Evolutionary conservation across 1,284 basidiomycete species (phyloP).

Genomic region (Takashimella koratensis): DNA sequence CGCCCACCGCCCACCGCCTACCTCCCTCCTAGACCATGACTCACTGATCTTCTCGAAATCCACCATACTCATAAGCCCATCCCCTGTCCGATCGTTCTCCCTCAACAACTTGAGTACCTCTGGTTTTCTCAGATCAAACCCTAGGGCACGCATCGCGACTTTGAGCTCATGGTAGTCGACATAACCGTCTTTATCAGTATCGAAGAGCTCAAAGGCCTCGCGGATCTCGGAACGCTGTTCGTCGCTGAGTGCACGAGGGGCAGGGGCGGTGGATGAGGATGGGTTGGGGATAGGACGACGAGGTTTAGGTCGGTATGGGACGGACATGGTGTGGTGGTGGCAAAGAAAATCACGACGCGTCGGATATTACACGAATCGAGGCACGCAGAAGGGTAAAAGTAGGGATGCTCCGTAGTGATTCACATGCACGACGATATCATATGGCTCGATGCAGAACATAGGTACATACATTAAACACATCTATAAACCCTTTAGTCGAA

Average conservation of each 20-base stretch:
- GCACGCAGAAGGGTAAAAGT: too few relatives aligned
- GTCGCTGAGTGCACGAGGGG: constrained; percentile 73
- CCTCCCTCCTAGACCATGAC: constrained; percentile 48
- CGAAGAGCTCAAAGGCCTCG: constrained; percentile 98
- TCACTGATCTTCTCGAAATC: constrained; percentile 94
- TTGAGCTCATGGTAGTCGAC: constrained; percentile 98
- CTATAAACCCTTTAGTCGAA: constrained; percentile 59
- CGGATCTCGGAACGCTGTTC: constrained; percentile 97
- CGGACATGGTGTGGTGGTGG: not conserved
- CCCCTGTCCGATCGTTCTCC: constrained; percentile 84
- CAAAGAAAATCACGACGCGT: too few relatives aligned
- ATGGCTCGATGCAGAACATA: too few relatives aligned
- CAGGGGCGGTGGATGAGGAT: constrained; percentile 36
- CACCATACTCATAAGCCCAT: constrained; percentile 89
- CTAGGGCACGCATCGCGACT: constrained; percentile 95
- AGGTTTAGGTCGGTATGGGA: not conserved
- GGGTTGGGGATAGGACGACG: constrained; percentile 53
- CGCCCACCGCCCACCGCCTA: not conserved
- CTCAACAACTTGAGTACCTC: constrained; percentile 93
- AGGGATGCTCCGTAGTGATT: too few relatives aligned
- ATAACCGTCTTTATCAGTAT: constrained; percentile 96
- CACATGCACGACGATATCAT: too few relatives aligned
- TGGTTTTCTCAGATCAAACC: constrained; percentile 97
- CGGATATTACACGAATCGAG: too few relatives aligned
- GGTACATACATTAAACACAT: too few relatives aligned